Evolutionary conservation across 192 early-diverging fungal species (phyloP).

Genomic region (Piromyces sp.): DNA sequence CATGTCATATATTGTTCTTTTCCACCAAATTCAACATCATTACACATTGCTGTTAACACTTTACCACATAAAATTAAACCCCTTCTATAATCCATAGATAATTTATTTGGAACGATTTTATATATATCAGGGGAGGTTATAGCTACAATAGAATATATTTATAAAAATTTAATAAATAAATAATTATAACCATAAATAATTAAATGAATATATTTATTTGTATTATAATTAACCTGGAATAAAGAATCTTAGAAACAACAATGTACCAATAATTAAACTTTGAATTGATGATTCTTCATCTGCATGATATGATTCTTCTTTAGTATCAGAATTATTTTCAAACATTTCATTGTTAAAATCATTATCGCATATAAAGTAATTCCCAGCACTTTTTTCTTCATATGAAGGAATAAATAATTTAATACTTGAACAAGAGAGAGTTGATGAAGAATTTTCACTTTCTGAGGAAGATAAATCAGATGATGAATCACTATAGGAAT

Average conservation of each 20-base stretch:
- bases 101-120: neutral
- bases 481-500: neutral
- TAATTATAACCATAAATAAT: no score
- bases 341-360: neutral
- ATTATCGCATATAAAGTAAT: neutral
- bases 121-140: neutral
- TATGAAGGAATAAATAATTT: neutral
- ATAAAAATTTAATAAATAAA: no score
- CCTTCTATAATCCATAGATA: conserved; percentile 2
- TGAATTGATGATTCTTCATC: neutral
- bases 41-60: conserved; percentile 34
- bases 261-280: neutral
- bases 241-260: neutral
- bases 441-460: neutral
- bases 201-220: no score
- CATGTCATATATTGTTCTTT: conserved; percentile 32
- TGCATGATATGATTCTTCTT: neutral
- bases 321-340: neutral
- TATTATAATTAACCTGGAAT: neutral
- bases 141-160: neutral
- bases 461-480: neutral
- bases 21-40: conserved; percentile 39
- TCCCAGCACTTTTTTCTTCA: neutral
- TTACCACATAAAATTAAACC: conserved; percentile 40
- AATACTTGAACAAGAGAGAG: neutral